A percentile compares a stretch with the other conserved stretches of the same genome.
Evolutionary conservation across 169 alveolate genomes (phyloP).

Genomic region (Sarcocystis neurona): DNA sequence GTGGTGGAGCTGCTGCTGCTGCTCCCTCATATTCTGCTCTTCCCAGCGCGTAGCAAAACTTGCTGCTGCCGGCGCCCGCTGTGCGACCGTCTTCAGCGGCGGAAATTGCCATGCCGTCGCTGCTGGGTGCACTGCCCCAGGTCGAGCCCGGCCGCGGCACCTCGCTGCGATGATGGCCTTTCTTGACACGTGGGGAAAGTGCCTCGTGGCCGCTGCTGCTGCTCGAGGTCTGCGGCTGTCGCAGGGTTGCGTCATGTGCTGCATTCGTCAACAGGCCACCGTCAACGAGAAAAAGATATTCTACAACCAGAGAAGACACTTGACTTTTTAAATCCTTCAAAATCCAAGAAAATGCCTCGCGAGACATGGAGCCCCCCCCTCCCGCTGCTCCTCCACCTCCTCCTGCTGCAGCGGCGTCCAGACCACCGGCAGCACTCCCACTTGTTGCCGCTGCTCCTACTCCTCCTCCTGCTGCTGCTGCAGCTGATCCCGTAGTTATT

Average conservation of each 20-base stretch:
- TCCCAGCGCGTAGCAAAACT: too few relatives aligned
- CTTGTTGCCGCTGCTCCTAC: too few relatives aligned
- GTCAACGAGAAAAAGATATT: conserved; percentile 70
- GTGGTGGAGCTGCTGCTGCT: background rate
- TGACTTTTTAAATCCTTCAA: conserved; percentile 78
- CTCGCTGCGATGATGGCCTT: too few relatives aligned
- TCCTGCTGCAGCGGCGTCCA: background rate
- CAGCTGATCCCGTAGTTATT: too few relatives aligned
- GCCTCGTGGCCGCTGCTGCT: background rate
- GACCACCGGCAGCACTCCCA: too few relatives aligned
- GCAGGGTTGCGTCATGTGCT: conserved; percentile 45
- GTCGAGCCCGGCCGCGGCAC: background rate
- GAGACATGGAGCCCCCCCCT: conserved; percentile 72
- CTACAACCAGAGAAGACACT: conserved; percentile 76
- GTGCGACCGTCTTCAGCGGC: background rate
- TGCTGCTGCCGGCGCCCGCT: too few relatives aligned
- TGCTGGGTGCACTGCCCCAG: background rate
- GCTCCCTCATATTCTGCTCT: background rate
- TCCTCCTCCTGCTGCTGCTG: too few relatives aligned
- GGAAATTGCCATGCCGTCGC: background rate
- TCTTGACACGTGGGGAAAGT: background rate
- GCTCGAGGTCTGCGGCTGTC: background rate
- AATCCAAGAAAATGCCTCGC: conserved; percentile 83
- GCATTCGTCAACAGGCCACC: conserved; percentile 75
- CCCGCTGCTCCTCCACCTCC: background rate